A percentile compares a stretch with the other conserved stretches of the same genome.
phyloP scores from a whole-genome alignment of 2,329 filamentous ascomycete species.

The Neopestalotiopsis rosae region DNA sequence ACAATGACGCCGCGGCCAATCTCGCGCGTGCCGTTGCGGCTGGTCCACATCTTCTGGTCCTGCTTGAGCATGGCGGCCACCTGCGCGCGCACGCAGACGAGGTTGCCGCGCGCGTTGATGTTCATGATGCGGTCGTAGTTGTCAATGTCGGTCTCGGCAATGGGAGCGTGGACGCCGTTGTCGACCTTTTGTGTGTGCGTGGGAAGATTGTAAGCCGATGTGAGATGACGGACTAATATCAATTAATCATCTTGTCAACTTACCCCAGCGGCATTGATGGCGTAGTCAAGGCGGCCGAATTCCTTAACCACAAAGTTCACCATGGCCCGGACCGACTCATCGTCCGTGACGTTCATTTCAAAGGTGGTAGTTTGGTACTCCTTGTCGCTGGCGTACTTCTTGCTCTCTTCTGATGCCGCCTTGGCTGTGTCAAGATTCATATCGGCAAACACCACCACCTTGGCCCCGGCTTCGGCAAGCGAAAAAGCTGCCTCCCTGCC shows the following conservation, averaged over 20 bases:
- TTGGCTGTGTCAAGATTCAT: constrained; percentile 24
- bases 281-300: constrained; percentile 4
- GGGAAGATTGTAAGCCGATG: not conserved
- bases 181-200: constrained; percentile 17
- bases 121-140: constrained; percentile 29
- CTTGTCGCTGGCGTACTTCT: constrained; percentile 25
- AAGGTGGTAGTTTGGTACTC: constrained; percentile 18
- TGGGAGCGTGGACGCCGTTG: constrained; percentile 23
- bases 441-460: constrained; percentile 26
- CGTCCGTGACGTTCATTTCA: not conserved
- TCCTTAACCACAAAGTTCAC: not conserved
- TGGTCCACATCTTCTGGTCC: constrained; percentile 24
- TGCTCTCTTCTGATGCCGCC: constrained; percentile 27
- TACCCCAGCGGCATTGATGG: not conserved
- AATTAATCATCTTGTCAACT: not conserved
- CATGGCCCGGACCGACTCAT: not conserved
- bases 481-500: constrained; percentile 27
- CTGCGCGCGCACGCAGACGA: constrained; percentile 24
- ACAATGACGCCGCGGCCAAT: constrained; percentile 1
- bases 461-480: constrained; percentile 27
- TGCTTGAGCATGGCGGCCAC: constrained; percentile 26
- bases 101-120: constrained; percentile 27
- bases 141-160: constrained; percentile 24
- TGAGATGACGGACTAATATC: not conserved
- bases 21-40: constrained; percentile 21